Percentiles rank a stretch among this genome's conserved stretches.
These are phyloP conservation scores for Xenosphaeropsis pyriputrescens DNA, from an alignment of 2,329 filamentous ascomycete genomes.

Conservation along the genomic window DNA sequence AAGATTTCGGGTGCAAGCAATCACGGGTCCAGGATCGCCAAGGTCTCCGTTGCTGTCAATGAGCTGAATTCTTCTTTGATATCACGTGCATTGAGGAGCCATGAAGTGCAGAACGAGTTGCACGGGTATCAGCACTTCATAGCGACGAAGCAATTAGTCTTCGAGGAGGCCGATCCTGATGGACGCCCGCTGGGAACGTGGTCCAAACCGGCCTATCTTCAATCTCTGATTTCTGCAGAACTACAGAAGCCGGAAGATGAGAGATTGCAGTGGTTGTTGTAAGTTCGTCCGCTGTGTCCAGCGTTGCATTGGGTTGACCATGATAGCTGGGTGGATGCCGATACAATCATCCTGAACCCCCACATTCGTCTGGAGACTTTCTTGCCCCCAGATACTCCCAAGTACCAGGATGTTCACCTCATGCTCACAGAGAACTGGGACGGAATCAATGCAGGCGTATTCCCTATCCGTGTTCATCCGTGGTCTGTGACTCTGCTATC, in stretches of 20 bases:
- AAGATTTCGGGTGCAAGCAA: no score
- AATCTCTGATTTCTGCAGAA: conserved; percentile 1
- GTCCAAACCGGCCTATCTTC: conserved; percentile 2
- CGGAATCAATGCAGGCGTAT: conserved; percentile 25
- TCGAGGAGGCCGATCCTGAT: no score
- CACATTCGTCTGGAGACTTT: conserved; percentile 22
- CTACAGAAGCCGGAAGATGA: conserved; percentile 1
- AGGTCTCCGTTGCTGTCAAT: no score
- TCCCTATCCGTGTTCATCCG: conserved; percentile 20
- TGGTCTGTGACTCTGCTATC: conserved; percentile 23
- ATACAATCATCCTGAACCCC: conserved; percentile 24
- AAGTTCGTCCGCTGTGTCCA: neutral
- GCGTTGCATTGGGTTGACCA: no score
- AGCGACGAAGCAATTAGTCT: no score
- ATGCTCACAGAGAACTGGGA: conserved; percentile 22
- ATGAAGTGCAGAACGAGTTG: no score
- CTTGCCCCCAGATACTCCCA: conserved; percentile 15
- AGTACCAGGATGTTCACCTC: conserved; percentile 20
- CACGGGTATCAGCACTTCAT: no score
- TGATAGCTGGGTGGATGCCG: conserved; percentile 23
- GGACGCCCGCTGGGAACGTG: conserved; percentile 1
- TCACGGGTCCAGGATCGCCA: no score
- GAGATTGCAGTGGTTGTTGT: conserved; percentile 4
- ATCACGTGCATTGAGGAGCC: no score
- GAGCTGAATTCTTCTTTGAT: no score